These are phyloP conservation scores for Crepidotus variabilis DNA, from an alignment of 768 basidiomycete genomes.

Conservation along the genomic window DNA sequence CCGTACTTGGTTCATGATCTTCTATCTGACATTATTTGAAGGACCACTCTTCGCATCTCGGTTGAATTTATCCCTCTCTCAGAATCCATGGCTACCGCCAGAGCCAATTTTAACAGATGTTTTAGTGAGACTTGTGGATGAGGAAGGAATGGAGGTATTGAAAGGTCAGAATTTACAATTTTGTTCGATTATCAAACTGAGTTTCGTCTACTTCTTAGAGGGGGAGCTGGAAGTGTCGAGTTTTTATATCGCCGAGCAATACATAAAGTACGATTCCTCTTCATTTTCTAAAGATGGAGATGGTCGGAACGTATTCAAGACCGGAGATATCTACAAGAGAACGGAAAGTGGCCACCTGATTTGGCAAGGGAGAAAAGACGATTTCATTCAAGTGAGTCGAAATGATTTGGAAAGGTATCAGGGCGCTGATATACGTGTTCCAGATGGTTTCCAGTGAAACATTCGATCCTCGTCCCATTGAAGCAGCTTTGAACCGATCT, in stretches of 20 bases:
- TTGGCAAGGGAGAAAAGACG: conserved; percentile 27
- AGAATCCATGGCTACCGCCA: conserved; percentile 13
- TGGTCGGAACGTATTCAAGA: conserved; percentile 21
- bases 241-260: conserved; percentile 16
- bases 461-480: conserved; percentile 24
- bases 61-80: conserved; percentile 2
- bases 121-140: conserved; percentile 15
- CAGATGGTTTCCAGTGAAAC: conserved; percentile 23
- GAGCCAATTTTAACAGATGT: conserved; percentile 16
- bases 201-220: conserved; percentile 10
- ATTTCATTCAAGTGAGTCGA: conserved; percentile 21
- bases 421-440: neutral
- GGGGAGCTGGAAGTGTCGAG: conserved; percentile 24
- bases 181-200: neutral
- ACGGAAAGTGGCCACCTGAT: conserved; percentile 5
- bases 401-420: neutral
- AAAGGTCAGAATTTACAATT: conserved; percentile 9
- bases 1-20: neutral
- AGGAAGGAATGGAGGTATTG: conserved; percentile 8
- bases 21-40: neutral
- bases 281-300: conserved; percentile 16
- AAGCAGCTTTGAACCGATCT: conserved; percentile 16
- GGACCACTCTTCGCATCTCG: conserved; percentile 18
- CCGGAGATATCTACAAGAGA: conserved; percentile 21
- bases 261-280: conserved; percentile 18